Conservation (phyloP, 2,329 filamentous ascomycete genomes). For the Alternaria panax region DNA sequence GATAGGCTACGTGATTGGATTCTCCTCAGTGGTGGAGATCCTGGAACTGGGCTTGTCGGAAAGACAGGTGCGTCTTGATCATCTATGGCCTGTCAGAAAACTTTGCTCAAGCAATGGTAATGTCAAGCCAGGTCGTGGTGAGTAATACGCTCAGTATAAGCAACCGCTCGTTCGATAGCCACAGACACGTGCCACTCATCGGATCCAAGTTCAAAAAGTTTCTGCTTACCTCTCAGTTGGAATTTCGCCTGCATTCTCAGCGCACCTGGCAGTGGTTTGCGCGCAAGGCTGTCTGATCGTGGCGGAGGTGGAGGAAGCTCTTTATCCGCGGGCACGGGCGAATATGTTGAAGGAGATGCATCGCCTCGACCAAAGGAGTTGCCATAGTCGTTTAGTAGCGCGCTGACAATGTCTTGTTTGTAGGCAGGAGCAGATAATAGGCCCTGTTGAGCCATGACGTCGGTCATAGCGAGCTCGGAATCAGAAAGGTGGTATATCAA, state of each 20-base stretch:
- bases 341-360: slow-evolving; percentile 30
- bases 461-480: slow-evolving; percentile 32
- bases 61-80: slow-evolving; percentile 22
- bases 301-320: slow-evolving; percentile 44
- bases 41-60: slow-evolving; percentile 22
- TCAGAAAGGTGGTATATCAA: slow-evolving; percentile 3
- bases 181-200: background rate
- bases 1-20: slow-evolving; percentile 46
- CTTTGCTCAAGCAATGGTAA: background rate
- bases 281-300: slow-evolving; percentile 31
- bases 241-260: slow-evolving; percentile 42
- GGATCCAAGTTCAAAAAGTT: background rate
- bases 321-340: slow-evolving; percentile 37
- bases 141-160: slow-evolving; percentile 4
- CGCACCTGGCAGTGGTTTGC: slow-evolving; percentile 36
- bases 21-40: slow-evolving; percentile 30
- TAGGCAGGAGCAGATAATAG: slow-evolving; percentile 37
- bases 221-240: slow-evolving; percentile 44
- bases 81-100: slow-evolving; percentile 15
- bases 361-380: slow-evolving; percentile 38
- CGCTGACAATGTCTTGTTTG: slow-evolving; percentile 50
- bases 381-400: slow-evolving; percentile 49
- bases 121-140: slow-evolving; percentile 10
- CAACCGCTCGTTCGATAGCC: background rate
- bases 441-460: slow-evolving; percentile 34